A percentile compares a stretch with the other conserved stretches of the same genome.
Evolutionary conservation across 805 yeast genomes (phyloP).

Genomic region (Cyberlindnera mycetangii): DNA sequence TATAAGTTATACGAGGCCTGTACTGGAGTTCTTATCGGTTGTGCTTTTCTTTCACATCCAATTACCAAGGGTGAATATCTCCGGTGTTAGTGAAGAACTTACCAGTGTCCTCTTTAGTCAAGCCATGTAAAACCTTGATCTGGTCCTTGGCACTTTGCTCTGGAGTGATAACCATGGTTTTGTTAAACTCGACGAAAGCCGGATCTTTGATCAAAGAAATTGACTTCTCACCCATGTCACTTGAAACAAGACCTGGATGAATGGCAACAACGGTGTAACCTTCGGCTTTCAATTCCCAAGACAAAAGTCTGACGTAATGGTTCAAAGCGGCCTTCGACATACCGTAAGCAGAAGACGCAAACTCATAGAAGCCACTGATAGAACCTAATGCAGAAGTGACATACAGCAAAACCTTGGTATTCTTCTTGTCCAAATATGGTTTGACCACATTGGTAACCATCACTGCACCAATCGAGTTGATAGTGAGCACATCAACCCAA

Average conservation of each 20-base stretch:
- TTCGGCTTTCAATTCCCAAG: conserved; percentile 27
- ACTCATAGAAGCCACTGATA: conserved; percentile 12
- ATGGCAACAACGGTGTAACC: conserved; percentile 32
- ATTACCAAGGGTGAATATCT: conserved; percentile 2
- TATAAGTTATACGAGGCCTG: too few relatives aligned
- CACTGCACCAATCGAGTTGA: conserved; percentile 13
- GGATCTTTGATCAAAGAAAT: too few relatives aligned
- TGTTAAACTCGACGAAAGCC: not conserved
- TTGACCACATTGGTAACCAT: conserved; percentile 5
- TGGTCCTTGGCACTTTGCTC: conserved; percentile 25
- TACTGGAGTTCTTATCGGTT: too few relatives aligned
- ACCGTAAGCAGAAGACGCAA: conserved; percentile 30
- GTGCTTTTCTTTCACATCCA: too few relatives aligned
- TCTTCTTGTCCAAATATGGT: conserved; percentile 18
- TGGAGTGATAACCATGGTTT: conserved; percentile 21
- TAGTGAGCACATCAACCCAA: not conserved
- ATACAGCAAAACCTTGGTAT: conserved; percentile 28
- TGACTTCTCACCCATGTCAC: conserved; percentile 29
- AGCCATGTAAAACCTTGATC: conserved; percentile 19
- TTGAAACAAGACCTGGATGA: conserved; percentile 39
- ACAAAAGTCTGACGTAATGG: conserved; percentile 26
- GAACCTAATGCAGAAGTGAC: conserved; percentile 30
- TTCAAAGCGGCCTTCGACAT: conserved; percentile 38
- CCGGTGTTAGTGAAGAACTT: conserved; percentile 29
- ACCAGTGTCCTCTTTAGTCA: conserved; percentile 28